Evolutionary conservation across 164 flowering plant genomes (phyloP).

Genomic region (Malania oleifera): DNA sequence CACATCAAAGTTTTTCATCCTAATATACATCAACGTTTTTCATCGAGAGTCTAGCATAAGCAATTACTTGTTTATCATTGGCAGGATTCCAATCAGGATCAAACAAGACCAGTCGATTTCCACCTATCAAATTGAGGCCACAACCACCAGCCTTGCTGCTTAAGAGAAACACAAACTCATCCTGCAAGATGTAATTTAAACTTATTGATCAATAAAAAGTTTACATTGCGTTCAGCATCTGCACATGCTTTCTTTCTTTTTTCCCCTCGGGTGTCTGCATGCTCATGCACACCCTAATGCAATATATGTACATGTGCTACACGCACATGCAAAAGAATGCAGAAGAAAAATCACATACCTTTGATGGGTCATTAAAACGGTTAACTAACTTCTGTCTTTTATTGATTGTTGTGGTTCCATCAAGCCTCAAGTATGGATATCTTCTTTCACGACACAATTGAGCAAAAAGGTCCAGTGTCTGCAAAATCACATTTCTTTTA

Average conservation of each 20-base stretch:
- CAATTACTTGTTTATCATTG: slow-evolving; percentile 90
- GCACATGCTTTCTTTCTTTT: too few relatives aligned
- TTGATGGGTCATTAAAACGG: slow-evolving; percentile 70
- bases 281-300: too few relatives aligned
- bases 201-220: slow-evolving; percentile 6
- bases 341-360: slow-evolving; percentile 42
- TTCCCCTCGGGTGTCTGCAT: too few relatives aligned
- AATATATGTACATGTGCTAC: background rate
- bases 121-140: slow-evolving; percentile 97
- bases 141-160: slow-evolving; percentile 99
- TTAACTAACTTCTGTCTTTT: slow-evolving; percentile 93
- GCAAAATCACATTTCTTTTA: slow-evolving; percentile 13
- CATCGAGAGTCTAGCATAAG: slow-evolving; percentile 4
- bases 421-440: slow-evolving; percentile 92
- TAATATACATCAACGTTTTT: background rate
- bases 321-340: background rate
- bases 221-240: too few relatives aligned
- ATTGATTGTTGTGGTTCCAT: slow-evolving; percentile 87
- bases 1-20: background rate
- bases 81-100: slow-evolving; percentile 99
- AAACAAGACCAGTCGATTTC: slow-evolving; percentile 88
- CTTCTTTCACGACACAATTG: slow-evolving; percentile 96
- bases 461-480: slow-evolving; percentile 96
- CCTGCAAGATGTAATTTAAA: slow-evolving; percentile 42
- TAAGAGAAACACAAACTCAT: slow-evolving; percentile 92